phyloP scores from a whole-genome alignment of 2,329 filamentous ascomycete genomes.

The Nigrospora oryzae region DNA sequence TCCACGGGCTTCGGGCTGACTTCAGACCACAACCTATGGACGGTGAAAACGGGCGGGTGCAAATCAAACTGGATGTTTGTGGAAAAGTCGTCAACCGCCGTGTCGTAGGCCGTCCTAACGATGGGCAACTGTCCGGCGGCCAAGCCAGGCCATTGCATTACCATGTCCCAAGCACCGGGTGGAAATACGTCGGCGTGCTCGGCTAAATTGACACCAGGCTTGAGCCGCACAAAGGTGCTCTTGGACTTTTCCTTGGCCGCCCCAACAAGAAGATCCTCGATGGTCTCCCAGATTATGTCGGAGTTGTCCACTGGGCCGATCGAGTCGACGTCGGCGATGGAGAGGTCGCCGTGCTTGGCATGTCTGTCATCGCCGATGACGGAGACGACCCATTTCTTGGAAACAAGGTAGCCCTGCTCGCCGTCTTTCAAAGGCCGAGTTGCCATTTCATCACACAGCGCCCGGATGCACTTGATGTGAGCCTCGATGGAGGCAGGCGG shows the following conservation, averaged over 20 bases:
- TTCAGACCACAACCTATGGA: conserved; percentile 68
- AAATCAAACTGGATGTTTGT: conserved; percentile 72
- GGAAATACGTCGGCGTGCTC: conserved; percentile 74
- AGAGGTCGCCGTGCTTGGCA: conserved; percentile 42
- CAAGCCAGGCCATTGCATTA: conserved; percentile 76
- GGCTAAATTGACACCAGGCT: conserved; percentile 51
- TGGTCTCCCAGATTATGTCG: conserved; percentile 61
- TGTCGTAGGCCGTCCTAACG: conserved; percentile 69
- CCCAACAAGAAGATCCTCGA: conserved; percentile 34
- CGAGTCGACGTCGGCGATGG: conserved; percentile 36
- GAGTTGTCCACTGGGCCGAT: conserved; percentile 83
- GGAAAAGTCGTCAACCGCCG: conserved; percentile 45
- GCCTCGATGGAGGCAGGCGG: conserved; percentile 43
- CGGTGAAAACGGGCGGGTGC: conserved; percentile 74
- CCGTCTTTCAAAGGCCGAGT: conserved; percentile 54
- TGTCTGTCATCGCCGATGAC: conserved; percentile 60
- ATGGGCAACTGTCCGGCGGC: conserved; percentile 63
- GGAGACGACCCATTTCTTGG: conserved; percentile 67
- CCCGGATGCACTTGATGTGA: conserved; percentile 67
- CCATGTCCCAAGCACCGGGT: conserved; percentile 69
- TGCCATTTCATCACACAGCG: conserved; percentile 45
- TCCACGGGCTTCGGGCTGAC: conserved; percentile 47
- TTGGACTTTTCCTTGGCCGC: conserved; percentile 18
- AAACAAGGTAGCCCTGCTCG: conserved; percentile 71
- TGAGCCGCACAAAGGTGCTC: conserved; percentile 63